These are phyloP conservation scores for Yamagishiella unicocca DNA, from an alignment of 139 green algal species.

Conservation along the genomic window DNA sequence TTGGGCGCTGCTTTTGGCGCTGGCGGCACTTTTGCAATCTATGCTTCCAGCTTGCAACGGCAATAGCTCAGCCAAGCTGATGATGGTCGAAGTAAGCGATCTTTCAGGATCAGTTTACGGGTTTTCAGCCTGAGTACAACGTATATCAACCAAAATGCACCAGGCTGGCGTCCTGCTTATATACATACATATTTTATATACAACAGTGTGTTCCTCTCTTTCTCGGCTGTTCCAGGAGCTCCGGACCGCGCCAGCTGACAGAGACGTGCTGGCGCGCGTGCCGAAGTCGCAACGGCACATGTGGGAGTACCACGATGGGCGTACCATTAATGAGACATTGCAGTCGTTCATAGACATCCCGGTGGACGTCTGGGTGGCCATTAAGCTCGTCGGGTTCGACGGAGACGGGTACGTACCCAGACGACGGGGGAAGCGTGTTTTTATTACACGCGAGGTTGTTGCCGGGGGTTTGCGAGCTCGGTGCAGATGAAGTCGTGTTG, in stretches of 20 bases:
- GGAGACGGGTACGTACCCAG: slow-evolving; percentile 48
- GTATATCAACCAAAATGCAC: no score
- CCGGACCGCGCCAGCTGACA: neutral
- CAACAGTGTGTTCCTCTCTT: no score
- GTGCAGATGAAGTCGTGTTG: no score
- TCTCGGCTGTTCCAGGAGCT: neutral
- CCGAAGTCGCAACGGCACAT: neutral
- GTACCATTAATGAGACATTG: slow-evolving; percentile 22
- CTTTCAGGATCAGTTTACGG: neutral
- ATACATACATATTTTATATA: no score
- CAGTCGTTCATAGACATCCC: neutral
- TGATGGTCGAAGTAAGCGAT: neutral
- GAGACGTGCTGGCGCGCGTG: neutral
- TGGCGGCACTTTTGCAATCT: neutral
- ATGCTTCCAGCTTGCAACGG: neutral
- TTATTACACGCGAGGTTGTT: no score
- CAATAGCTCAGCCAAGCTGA: neutral
- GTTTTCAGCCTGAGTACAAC: neutral
- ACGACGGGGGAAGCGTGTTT: no score
- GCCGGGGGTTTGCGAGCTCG: no score
- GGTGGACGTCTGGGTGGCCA: neutral
- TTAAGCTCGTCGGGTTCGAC: slow-evolving; percentile 40
- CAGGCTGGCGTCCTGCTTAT: no score
- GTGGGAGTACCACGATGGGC: slow-evolving; percentile 19
- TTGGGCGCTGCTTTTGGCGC: neutral